A percentile compares a stretch with the other conserved stretches of the same genome.
Conservation (phyloP, 2,329 filamentous ascomycete species). For the Monosporascus sp. region DNA sequence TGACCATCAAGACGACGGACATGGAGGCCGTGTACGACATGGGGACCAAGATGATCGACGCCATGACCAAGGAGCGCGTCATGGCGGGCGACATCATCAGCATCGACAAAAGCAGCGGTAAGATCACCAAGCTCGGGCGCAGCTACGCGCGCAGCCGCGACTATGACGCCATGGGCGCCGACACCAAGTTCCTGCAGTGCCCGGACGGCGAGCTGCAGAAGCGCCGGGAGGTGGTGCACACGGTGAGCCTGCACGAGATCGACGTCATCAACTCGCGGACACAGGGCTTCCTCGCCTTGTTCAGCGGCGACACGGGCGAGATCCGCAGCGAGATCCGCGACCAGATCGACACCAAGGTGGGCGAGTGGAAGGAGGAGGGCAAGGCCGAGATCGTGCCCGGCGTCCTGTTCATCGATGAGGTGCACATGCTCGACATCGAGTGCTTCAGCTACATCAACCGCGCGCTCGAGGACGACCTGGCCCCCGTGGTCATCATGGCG, state of each 20-base stretch:
- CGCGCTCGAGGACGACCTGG: conserved; percentile 88
- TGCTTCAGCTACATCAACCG: conserved; percentile 99
- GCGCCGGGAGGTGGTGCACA: conserved; percentile 94
- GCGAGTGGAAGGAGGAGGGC: conserved; percentile 98
- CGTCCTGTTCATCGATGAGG: conserved; percentile 96
- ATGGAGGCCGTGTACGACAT: conserved; percentile 99
- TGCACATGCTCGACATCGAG: conserved; percentile 99
- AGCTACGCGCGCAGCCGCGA: conserved; percentile 93
- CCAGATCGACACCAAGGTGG: conserved; percentile 98
- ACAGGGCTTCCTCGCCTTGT: conserved; percentile 95
- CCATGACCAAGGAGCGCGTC: conserved; percentile 98
- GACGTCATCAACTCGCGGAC: conserved; percentile 99
- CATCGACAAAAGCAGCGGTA: conserved; percentile 96
- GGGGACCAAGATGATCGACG: conserved; percentile 99
- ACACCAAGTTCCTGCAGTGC: conserved; percentile 97
- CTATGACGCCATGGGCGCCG: conserved; percentile 98
- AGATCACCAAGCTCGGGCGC: conserved; percentile 94
- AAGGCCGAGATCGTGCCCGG: conserved; percentile 98
- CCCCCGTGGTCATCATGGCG: conserved; percentile 98
- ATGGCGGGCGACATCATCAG: conserved; percentile 98
- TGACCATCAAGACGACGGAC: conserved; percentile 98
- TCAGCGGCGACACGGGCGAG: conserved; percentile 96
- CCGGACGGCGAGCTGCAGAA: conserved; percentile 97
- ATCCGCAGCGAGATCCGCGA: conserved; percentile 95
- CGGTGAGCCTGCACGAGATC: conserved; percentile 94